Percentiles rank a stretch among this genome's conserved stretches.
Conservation (phyloP, 176 grass and related monocot species). For the Lolium multiflorum region DNA sequence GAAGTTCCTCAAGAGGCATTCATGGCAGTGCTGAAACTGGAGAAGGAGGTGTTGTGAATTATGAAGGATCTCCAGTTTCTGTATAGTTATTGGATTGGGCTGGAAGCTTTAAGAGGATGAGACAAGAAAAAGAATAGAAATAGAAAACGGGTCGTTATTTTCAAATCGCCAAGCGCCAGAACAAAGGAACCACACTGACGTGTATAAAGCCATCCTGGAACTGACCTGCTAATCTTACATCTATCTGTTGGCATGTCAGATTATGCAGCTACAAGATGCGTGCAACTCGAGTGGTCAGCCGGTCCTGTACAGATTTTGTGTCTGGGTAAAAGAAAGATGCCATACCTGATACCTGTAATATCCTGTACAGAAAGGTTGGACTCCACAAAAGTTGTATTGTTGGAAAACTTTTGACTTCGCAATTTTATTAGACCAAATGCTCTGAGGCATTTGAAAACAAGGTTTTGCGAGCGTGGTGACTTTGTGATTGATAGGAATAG, state of each 20-base stretch:
- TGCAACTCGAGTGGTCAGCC: not conserved
- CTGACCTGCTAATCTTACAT: conserved; percentile 24
- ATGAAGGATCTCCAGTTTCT: conserved; percentile 33
- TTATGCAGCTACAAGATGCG: not conserved
- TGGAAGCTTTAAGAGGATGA: conserved; percentile 2
- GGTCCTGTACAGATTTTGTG: not conserved
- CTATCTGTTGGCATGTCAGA: conserved; percentile 15
- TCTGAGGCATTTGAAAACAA: not conserved
- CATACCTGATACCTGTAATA: not conserved
- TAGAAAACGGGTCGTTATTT: not conserved
- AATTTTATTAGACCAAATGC: not conserved
- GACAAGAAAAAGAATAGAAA: not conserved
- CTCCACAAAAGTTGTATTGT: not conserved
- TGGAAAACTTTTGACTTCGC: not conserved
- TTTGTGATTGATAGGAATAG: not conserved
- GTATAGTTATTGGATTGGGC: conserved; percentile 27
- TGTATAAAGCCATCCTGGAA: not conserved
- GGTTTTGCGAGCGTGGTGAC: not conserved
- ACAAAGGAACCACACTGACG: conserved; percentile 11
- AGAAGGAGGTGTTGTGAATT: conserved; percentile 80
- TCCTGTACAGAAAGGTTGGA: conserved; percentile 15
- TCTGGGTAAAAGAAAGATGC: not conserved
- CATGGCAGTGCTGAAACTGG: conserved; percentile 93
- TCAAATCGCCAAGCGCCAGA: not conserved
- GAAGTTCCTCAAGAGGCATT: conserved; percentile 99